Evolutionary conservation across 1,284 basidiomycete species (phyloP).

Genomic region (Coniferiporia weirii): DNA sequence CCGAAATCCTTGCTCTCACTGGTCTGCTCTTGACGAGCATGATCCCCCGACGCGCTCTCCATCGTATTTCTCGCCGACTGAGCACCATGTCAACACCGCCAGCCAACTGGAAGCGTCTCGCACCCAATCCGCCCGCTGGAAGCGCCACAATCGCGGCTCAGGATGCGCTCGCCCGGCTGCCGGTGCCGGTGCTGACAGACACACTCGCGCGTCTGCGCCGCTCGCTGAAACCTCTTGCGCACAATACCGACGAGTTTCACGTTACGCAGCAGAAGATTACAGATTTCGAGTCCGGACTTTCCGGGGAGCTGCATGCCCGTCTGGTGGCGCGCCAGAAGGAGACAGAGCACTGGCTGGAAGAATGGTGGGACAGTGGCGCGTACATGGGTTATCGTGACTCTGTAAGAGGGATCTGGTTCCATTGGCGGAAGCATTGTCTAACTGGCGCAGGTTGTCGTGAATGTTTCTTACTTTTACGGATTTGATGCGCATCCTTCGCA

Average conservation of each 20-base stretch:
- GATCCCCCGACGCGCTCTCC: slow-evolving; percentile 1
- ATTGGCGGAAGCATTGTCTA: slow-evolving; percentile 23
- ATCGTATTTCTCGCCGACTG: slow-evolving; percentile 2
- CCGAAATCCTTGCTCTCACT: neutral
- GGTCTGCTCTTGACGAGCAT: slow-evolving; percentile 9
- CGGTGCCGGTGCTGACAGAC: slow-evolving; percentile 53
- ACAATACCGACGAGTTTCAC: slow-evolving; percentile 50
- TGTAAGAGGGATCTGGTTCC: slow-evolving; percentile 30
- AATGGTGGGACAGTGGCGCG: slow-evolving; percentile 76
- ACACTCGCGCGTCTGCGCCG: slow-evolving; percentile 59
- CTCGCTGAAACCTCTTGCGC: slow-evolving; percentile 60
- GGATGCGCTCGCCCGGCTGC: slow-evolving; percentile 50
- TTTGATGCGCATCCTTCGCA: slow-evolving; percentile 64
- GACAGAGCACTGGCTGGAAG: slow-evolving; percentile 68
- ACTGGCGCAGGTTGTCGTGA: slow-evolving; percentile 57
- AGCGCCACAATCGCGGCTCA: slow-evolving; percentile 41
- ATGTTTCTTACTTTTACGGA: slow-evolving; percentile 83
- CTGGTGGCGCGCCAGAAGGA: slow-evolving; percentile 46
- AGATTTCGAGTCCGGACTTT: slow-evolving; percentile 45
- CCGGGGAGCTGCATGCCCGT: slow-evolving; percentile 51
- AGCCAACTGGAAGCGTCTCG: slow-evolving; percentile 45
- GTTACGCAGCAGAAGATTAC: slow-evolving; percentile 55
- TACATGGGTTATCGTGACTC: slow-evolving; percentile 76
- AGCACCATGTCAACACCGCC: slow-evolving; percentile 24
- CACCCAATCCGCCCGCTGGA: slow-evolving; percentile 37